These are phyloP conservation scores for Zygoascus meyerae DNA, from an alignment of 1,139 yeast species.

Conservation along the genomic window DNA sequence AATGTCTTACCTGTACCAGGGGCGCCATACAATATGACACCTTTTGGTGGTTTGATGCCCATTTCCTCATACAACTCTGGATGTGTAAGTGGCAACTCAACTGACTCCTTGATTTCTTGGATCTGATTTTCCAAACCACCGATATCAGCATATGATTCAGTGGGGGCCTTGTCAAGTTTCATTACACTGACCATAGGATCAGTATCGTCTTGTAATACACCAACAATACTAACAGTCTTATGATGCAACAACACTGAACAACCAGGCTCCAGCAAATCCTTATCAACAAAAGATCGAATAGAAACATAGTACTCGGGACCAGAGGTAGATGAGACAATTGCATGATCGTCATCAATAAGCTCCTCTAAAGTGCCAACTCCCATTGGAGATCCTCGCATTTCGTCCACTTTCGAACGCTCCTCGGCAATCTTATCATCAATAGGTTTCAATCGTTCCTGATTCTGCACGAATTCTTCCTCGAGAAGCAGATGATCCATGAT, in stretches of 20 bases:
- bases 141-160: conserved; percentile 93
- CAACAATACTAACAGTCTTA: conserved; percentile 90
- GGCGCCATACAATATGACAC: conserved; percentile 96
- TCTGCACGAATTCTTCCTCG: conserved; percentile 94
- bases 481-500: conserved; percentile 91
- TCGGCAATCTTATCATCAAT: conserved; percentile 96
- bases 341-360: conserved; percentile 97
- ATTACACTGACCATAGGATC: conserved; percentile 97
- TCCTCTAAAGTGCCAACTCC: conserved; percentile 95
- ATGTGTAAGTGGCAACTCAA: conserved; percentile 93
- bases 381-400: conserved; percentile 94
- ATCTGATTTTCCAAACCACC: conserved; percentile 96
- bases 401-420: conserved; percentile 92
- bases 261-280: conserved; percentile 95
- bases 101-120: conserved; percentile 97
- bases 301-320: conserved; percentile 98
- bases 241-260: conserved; percentile 94
- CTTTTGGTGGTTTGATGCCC: conserved; percentile 99
- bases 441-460: conserved; percentile 92
- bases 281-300: conserved; percentile 94
- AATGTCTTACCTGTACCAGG: conserved; percentile 99
- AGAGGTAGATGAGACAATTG: conserved; percentile 91
- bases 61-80: conserved; percentile 97
- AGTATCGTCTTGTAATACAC: conserved; percentile 93
- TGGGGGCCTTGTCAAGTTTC: conserved; percentile 96